These are phyloP conservation scores for Gyromitra esculenta DNA, from an alignment of 2,329 filamentous ascomycete species.

Conservation along the genomic window DNA sequence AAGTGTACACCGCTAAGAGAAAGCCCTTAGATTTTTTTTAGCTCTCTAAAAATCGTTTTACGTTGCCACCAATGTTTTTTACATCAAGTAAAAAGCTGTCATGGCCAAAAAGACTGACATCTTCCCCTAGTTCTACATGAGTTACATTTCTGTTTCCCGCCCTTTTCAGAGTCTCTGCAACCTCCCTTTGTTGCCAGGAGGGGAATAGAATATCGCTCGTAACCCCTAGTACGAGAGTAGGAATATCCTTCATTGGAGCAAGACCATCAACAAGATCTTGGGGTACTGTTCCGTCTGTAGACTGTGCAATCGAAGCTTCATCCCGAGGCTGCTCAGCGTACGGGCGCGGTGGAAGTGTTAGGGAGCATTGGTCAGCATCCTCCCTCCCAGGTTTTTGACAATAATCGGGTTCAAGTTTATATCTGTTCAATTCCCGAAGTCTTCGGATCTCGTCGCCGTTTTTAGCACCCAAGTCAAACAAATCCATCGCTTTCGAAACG, in stretches of 20 bases:
- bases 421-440: slow-evolving; percentile 33
- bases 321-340: slow-evolving; percentile 73
- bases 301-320: slow-evolving; percentile 60
- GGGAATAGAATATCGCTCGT: slow-evolving; percentile 97
- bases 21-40: not conserved
- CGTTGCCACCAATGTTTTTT: slow-evolving; percentile 85
- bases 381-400: slow-evolving; percentile 44
- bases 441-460: slow-evolving; percentile 72
- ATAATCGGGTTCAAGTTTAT: slow-evolving; percentile 42
- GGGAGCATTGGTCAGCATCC: slow-evolving; percentile 69
- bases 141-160: slow-evolving; percentile 82
- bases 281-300: slow-evolving; percentile 59
- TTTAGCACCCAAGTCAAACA: slow-evolving; percentile 85
- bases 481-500: slow-evolving; percentile 97
- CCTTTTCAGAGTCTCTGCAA: slow-evolving; percentile 81
- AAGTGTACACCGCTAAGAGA: too few species aligned
- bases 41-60: slow-evolving; percentile 75
- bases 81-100: slow-evolving; percentile 95
- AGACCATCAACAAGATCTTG: slow-evolving; percentile 82
- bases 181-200: slow-evolving; percentile 96
- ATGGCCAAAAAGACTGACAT: slow-evolving; percentile 93
- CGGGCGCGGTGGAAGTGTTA: slow-evolving; percentile 82
- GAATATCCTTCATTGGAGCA: slow-evolving; percentile 75
- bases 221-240: slow-evolving; percentile 89
- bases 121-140: slow-evolving; percentile 91